A percentile compares a stretch with the other conserved stretches of the same genome.
Evolutionary conservation across 2,329 filamentous ascomycete genomes (phyloP).

Genomic region (Emmonsia crescens): DNA sequence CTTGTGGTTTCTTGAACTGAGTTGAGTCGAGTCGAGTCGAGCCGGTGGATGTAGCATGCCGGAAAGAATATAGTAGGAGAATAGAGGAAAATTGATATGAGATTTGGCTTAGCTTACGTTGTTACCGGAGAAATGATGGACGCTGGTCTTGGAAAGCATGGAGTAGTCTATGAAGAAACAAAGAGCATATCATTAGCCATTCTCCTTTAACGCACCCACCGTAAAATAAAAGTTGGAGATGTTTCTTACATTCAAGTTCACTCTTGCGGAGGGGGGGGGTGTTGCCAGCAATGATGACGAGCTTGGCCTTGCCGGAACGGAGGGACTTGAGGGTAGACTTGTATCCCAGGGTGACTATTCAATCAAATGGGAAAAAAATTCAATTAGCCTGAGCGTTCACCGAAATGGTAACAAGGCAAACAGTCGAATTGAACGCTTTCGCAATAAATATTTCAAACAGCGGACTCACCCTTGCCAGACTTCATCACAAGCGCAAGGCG

Average conservation of each 20-base stretch:
- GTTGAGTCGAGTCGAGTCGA: not conserved
- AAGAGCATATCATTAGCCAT: slow-evolving; percentile 1
- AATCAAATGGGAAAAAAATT: not conserved
- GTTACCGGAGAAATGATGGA: slow-evolving; percentile 97
- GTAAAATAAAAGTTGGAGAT: slow-evolving; percentile 15
- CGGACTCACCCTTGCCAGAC: slow-evolving; percentile 44
- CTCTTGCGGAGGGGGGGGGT: slow-evolving; percentile 95
- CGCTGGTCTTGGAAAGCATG: slow-evolving; percentile 85
- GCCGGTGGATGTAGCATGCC: not conserved
- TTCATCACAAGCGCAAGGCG: slow-evolving; percentile 61
- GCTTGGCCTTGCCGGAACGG: slow-evolving; percentile 94
- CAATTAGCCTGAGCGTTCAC: not conserved
- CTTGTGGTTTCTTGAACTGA: not conserved
- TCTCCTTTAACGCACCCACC: not conserved
- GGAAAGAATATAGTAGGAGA: not conserved
- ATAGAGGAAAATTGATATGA: not conserved
- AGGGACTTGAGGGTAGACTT: slow-evolving; percentile 84
- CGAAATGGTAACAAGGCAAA: slow-evolving; percentile 1
- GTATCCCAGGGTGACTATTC: slow-evolving; percentile 72
- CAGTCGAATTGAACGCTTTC: not conserved
- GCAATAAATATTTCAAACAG: not conserved
- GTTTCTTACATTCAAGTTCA: slow-evolving; percentile 67
- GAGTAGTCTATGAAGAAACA: slow-evolving; percentile 50
- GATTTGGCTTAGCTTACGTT: slow-evolving; percentile 65
- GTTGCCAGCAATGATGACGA: slow-evolving; percentile 92